These are phyloP conservation scores for Penicillium hordei DNA, from an alignment of 2,329 filamentous ascomycete genomes.

Conservation along the genomic window DNA sequence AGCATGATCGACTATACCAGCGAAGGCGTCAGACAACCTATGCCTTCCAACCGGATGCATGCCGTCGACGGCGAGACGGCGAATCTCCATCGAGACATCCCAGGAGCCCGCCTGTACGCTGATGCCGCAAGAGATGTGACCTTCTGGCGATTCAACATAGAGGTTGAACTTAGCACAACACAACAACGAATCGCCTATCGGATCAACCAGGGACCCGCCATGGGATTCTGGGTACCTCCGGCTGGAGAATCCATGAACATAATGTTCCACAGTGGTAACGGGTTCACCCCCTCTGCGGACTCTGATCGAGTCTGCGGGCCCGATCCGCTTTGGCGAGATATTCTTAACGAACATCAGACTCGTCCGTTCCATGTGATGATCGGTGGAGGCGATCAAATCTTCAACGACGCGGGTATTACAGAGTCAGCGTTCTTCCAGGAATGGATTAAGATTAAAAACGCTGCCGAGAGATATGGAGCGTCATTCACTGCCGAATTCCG, in stretches of 20 bases:
- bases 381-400: conserved; percentile 94
- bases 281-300: conserved; percentile 80
- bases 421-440: conserved; percentile 74
- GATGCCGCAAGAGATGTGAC: conserved; percentile 84
- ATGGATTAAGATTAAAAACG: conserved; percentile 81
- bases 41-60: conserved; percentile 49
- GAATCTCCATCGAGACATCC: conserved; percentile 78
- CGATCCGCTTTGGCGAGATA: conserved; percentile 95
- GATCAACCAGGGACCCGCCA: conserved; percentile 85
- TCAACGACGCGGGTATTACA: conserved; percentile 81
- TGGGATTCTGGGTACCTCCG: conserved; percentile 92
- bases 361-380: conserved; percentile 98
- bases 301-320: conserved; percentile 82
- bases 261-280: conserved; percentile 98
- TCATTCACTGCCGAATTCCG: conserved; percentile 81
- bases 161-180: conserved; percentile 75
- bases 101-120: conserved; percentile 76
- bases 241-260: conserved; percentile 89
- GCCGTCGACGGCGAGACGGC: conserved; percentile 72
- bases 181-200: conserved; percentile 91
- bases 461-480: conserved; percentile 73
- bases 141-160: conserved; percentile 96
- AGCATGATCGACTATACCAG: conserved; percentile 46
- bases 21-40: conserved; percentile 40
- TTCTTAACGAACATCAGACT: conserved; percentile 86